phyloP scores from a whole-genome alignment of 129 eudicot species.

The Heracleum sosnowskyi region DNA sequence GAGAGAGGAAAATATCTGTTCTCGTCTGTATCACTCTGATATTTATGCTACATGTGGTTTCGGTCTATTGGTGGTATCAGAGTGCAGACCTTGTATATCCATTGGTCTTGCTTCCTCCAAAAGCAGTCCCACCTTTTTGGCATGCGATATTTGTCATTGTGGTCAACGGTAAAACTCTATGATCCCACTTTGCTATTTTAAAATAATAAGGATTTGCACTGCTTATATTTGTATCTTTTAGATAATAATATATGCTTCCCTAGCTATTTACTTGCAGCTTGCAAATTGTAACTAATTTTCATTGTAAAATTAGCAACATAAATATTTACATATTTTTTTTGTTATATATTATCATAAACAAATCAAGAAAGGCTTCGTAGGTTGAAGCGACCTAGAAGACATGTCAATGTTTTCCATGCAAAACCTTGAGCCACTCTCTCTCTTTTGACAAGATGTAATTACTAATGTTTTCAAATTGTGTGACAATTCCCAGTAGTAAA shows the following conservation, averaged over 20 bases:
- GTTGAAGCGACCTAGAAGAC: background rate
- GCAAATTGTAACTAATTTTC: background rate
- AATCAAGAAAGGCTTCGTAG: background rate
- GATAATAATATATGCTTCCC: background rate
- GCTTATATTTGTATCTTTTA: background rate
- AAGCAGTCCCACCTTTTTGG: conserved; percentile 41
- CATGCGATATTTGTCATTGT: conserved; percentile 41
- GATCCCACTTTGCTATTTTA: background rate
- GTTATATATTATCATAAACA: background rate
- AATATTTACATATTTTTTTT: background rate
- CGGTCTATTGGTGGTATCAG: conserved; percentile 42
- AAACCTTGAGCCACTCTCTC: background rate
- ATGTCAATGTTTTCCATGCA: background rate
- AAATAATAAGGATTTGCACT: background rate
- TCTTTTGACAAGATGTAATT: background rate
- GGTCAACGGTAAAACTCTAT: conserved; percentile 32
- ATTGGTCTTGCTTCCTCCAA: conserved; percentile 40
- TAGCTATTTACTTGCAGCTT: background rate
- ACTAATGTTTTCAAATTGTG: too few species aligned
- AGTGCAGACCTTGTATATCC: conserved; percentile 39
- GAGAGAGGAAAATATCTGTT: conserved; percentile 36
- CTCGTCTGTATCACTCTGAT: conserved; percentile 25
- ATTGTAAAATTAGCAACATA: background rate
- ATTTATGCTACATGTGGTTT: conserved; percentile 35
- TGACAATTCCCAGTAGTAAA: background rate